A percentile compares a stretch with the other conserved stretches of the same genome.
Evolutionary conservation across 2,329 filamentous ascomycete species (phyloP).

Genomic region (Claviceps sp.): DNA sequence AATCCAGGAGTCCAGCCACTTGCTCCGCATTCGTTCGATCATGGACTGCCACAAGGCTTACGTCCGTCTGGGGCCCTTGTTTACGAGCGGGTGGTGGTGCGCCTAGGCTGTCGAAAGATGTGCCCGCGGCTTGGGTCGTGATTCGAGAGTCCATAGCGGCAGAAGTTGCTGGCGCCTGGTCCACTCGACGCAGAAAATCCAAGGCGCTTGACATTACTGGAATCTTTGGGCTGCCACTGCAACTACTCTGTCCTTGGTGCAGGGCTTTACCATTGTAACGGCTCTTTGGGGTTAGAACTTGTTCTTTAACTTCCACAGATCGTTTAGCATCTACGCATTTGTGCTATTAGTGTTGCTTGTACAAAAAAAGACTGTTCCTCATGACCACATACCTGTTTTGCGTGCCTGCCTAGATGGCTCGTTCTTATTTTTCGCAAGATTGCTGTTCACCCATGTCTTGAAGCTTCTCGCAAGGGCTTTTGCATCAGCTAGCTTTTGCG

Average conservation of each 20-base stretch:
- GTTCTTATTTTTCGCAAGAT: not conserved
- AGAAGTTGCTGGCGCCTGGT: not conserved
- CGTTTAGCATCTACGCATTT: not conserved
- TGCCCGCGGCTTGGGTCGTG: not conserved
- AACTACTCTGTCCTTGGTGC: slow-evolving; percentile 2
- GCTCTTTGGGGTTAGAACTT: slow-evolving; percentile 1
- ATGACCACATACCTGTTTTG: not conserved
- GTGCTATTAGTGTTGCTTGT: not conserved
- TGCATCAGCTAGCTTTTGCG: slow-evolving; percentile 15
- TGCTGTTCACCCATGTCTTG: slow-evolving; percentile 7
- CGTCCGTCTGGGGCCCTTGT: not conserved
- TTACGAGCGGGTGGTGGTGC: not conserved
- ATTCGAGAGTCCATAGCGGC: not conserved
- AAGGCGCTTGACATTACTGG: slow-evolving; percentile 1
- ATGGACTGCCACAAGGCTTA: not conserved
- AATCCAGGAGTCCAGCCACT: slow-evolving; percentile 2
- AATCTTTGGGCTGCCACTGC: not conserved
- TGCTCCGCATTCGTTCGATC: not conserved
- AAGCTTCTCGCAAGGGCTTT: slow-evolving; percentile 15
- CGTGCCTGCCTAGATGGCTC: not conserved
- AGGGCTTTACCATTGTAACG: not conserved
- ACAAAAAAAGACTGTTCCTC: not conserved
- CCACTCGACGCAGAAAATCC: slow-evolving; percentile 3
- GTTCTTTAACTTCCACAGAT: not conserved
- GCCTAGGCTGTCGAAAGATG: not conserved